Base-by-base conservation (phyloP, 257 asterid species). In the Penstemon barbatus region DNA sequence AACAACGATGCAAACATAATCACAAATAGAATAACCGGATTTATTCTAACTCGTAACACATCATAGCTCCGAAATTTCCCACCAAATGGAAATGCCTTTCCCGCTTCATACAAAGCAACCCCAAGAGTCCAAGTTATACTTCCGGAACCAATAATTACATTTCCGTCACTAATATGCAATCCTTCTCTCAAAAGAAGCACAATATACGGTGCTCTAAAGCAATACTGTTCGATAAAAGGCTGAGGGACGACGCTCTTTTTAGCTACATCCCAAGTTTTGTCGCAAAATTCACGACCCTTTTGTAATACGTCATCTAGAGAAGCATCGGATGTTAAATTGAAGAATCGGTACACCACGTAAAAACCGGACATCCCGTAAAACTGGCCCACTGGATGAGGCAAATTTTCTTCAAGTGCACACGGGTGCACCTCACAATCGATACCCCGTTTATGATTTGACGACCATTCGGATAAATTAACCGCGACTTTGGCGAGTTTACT, bases 91-190 rank as follows among this genome's bases (percentile, higher is more conserved):
- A 84, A 77, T 65, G 82, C 80, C 82, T 83, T 89, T 45, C 96
- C 99, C 54, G 99, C 98, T 87, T 91, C 99, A 72, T 77, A 81
- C 75, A 91, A 75, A 57, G 98, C 99, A 79, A 90, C 98, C 71
- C 99, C 99, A 41, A 89, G 90, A 11, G 99, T 89, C 99, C 99
- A 91, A 53, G 99, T 89, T 70, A 91, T 87, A 79, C 99, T 91
- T 57, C 99, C 99, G 13, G 99, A 89, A 46, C 91, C 99, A 54
- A 89, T 77, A 69, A 59, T 68, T 11, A 94, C 93, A 74, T 84
- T 74, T 12, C 76, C 68, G 71, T 91, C 97, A 33, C 90, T 77
- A 71, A 94, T 91, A 67, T 89, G 97, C 83, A 94, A 68, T 73
- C 99, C 99, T 82, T 94, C 96, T 81, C 99, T 81, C 81, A 94